Percentiles rank a stretch among this genome's conserved stretches.
Conservation (phyloP, 352 stramenopile species). For the Pythium dissimile region DNA sequence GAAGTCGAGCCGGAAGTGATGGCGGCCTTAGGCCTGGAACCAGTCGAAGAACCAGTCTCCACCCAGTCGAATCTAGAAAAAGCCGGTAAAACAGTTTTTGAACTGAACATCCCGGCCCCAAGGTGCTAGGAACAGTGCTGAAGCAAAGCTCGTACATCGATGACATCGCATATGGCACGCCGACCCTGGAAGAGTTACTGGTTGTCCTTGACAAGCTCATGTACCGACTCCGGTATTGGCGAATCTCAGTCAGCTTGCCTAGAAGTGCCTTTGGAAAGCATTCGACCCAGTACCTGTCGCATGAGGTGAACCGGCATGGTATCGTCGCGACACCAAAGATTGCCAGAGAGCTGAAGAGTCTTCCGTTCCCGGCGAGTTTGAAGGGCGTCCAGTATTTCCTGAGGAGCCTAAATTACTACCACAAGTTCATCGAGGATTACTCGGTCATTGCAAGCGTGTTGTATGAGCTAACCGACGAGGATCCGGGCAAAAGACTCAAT, state of each 20-base stretch:
- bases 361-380: constrained; percentile 10
- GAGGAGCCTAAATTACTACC: constrained; percentile 17
- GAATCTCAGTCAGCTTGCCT: constrained; percentile 10
- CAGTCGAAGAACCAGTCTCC: not conserved
- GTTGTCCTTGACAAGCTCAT: constrained; percentile 8
- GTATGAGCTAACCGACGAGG: constrained; percentile 18
- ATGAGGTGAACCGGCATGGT: constrained; percentile 5
- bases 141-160: constrained; percentile 13
- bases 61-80: not conserved
- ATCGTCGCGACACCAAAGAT: constrained; percentile 7
- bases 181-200: not conserved
- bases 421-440: constrained; percentile 22
- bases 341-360: not conserved
- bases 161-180: constrained; percentile 5
- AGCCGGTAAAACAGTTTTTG: constrained; percentile 10
- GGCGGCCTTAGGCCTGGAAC: not conserved
- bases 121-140: not conserved
- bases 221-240: constrained; percentile 21
- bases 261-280: constrained; percentile 20
- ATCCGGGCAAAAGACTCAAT: constrained; percentile 2
- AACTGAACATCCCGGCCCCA: constrained; percentile 5
- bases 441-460: constrained; percentile 11
- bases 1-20: constrained; percentile 12
- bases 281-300: constrained; percentile 16
- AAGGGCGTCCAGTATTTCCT: constrained; percentile 22